Percentiles rank a stretch among this genome's conserved stretches.
Evolutionary conservation across 805 yeast species (phyloP).

Genomic region (Metschnikowia proteae): DNA sequence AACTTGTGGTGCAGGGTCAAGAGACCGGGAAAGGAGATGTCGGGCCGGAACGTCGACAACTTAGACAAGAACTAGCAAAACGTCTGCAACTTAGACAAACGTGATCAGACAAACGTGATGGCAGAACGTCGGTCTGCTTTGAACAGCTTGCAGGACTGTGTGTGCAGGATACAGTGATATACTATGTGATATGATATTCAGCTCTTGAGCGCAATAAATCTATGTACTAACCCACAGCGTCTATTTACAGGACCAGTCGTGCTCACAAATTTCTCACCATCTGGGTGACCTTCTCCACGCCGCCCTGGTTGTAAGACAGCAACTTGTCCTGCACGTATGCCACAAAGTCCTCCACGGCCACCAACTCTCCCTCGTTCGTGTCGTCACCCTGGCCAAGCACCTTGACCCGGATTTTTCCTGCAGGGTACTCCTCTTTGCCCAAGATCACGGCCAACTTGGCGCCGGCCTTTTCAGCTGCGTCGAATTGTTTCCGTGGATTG

Average conservation of each 20-base stretch:
- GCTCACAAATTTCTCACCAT: constrained; percentile 53
- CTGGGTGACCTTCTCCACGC: constrained; percentile 62
- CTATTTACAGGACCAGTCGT: neutral
- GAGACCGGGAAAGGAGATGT: constrained; percentile 44
- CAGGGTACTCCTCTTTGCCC: constrained; percentile 89
- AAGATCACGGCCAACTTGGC: constrained; percentile 86
- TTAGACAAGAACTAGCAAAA: constrained; percentile 15
- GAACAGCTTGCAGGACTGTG: too few species aligned
- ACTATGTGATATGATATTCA: too few species aligned
- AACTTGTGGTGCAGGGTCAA: constrained; percentile 79
- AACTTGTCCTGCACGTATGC: constrained; percentile 41
- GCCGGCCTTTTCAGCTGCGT: constrained; percentile 94
- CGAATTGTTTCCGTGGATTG: constrained; percentile 93
- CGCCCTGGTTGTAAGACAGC: constrained; percentile 41
- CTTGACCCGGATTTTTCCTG: constrained; percentile 82
- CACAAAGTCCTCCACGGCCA: constrained; percentile 60
- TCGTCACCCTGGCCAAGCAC: constrained; percentile 85
- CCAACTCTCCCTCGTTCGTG: constrained; percentile 77
- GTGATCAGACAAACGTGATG: too few species aligned
- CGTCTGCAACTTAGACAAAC: neutral
- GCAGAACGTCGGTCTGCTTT: too few species aligned
- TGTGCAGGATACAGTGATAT: too few species aligned
- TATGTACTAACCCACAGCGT: neutral
- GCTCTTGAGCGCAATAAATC: neutral
- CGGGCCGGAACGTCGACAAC: constrained; percentile 27